Evolutionary conservation across 495 filamentous ascomycete species (phyloP), one percentile per base, ranked within the genome.

Genomic region (Articulospora tetracladia): DNA sequence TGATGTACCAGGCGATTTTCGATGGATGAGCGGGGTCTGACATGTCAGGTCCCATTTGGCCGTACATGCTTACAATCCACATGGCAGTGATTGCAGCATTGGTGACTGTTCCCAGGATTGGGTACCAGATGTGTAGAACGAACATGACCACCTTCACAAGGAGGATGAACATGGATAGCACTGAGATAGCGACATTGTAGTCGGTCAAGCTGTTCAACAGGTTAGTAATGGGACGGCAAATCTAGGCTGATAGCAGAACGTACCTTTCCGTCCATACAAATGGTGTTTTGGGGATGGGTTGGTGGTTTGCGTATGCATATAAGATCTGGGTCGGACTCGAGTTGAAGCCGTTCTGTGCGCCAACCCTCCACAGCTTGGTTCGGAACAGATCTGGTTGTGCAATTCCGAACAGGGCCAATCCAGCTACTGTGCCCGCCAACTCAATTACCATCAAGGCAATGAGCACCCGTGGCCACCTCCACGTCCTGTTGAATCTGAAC

Each of bases 181-280:
- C 86, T 51, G 89, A 83, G 67, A 96, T 85, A 57, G 91, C 87
- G 59, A 96, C 83, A 70, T 95, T 93, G 74, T 77, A 96, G 53
- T 88, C 77, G 53, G 89, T 92, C 41, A 91, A 72, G 67, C 92
- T 97, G 72, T 34, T 30, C 1, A n/a, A 10, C 24, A 19, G 1
- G n/a, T 62, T 26, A 62, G 50, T 44, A 20, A 28, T 51, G 30
- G 27, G n/a, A 27, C 41, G 0, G n/a, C 2, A 30, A 27, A 26
- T 44, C 23, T 20, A 3, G 8, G 44, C 20, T n/a, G 41, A 19
- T 10, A 12, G 39, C 3, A 53, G 53, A 49, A 82, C 89, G 64
- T 79, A 97, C 92, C 87, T 84, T 64, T 81, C 75, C 44, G 87
- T 90, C 92, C 92, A 97, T 22, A 94, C 86, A 65, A 93, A 76